Percentiles rank a stretch among this genome's conserved stretches.
These are phyloP conservation scores for Dunaliella primolecta DNA, from an alignment of 139 green algal species.

Conservation along the genomic window DNA sequence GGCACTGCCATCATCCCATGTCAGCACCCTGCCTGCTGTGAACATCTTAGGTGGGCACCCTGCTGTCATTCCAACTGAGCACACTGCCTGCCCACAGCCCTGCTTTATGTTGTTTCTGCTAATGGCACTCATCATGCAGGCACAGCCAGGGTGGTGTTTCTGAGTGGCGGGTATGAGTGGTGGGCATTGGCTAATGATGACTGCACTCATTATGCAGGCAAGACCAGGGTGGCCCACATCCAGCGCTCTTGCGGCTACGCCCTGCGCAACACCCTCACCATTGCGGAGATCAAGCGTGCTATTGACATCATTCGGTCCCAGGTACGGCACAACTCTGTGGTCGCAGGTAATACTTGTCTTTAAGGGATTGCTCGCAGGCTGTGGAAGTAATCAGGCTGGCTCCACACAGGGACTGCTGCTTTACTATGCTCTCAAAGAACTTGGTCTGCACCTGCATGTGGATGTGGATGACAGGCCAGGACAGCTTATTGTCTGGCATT, in stretches of 20 bases:
- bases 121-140: no score
- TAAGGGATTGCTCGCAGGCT: background rate
- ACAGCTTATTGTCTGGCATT: no score
- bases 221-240: constrained; percentile 75
- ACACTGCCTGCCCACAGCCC: no score
- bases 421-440: background rate
- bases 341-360: background rate
- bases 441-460: no score
- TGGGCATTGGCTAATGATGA: no score
- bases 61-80: background rate
- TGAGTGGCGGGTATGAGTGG: no score
- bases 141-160: no score
- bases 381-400: background rate
- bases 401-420: no score
- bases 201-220: no score
- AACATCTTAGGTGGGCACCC: background rate
- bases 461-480: no score
- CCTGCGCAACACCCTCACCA: constrained; percentile 75
- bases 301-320: constrained; percentile 41
- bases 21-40: background rate
- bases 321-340: constrained; percentile 3
- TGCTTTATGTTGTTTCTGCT: no score
- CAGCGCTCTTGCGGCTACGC: constrained; percentile 95
- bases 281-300: constrained; percentile 67
- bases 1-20: background rate